Evolutionary conservation across 352 stramenopile species (phyloP), one percentile per base, ranked within the genome.

Genomic region (Phytophthora capsici): DNA sequence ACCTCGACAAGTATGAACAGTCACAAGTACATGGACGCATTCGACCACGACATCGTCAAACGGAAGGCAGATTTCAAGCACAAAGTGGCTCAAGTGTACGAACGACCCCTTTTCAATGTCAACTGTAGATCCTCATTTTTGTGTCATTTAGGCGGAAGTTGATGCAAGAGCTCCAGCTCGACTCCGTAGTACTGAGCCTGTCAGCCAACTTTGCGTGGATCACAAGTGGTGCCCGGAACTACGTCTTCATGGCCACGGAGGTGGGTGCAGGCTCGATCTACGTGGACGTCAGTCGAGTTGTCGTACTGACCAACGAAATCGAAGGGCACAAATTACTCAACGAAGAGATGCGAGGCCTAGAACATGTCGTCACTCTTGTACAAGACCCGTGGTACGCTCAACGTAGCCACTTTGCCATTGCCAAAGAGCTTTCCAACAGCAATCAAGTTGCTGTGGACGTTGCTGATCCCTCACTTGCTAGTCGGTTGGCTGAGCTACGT

Each of bases 191-290:
- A 36, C 41, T 93, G 52, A 88, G 69, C 48, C 71, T 80, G 40
- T 68, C 78, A 38, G 72, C 85, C 57, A 93, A 90, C 54, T 86
- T 90, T 62, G 78, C 84, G 48, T 93, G 78, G 84, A 38, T 92
- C 63, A 89, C 75, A 26, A 80, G 69, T 40, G 81, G 81, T 6
- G 84, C 59, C 41, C 84, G 80, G 50, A 89, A 55, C 46, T 88
- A 84, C 53, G 85, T 90, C 64, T 85, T 86, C 74, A 87, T 84
- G 71, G 78, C 80, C n/a, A 81, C 68, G 8, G 82, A 88, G 67
- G 71, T 76, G 6, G 84, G 84, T n/a, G 80, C 82, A 8, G 80
- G 76, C 2, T 83, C 75, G 9, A 80, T 93, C 41, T 90, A 88
- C 44, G 67, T 93, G 14, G 81, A 93, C 40, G 69, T 63, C 2